These are phyloP conservation scores for Diaporthe helianthi DNA, from an alignment of 2,329 filamentous ascomycete genomes.

Conservation along the genomic window DNA sequence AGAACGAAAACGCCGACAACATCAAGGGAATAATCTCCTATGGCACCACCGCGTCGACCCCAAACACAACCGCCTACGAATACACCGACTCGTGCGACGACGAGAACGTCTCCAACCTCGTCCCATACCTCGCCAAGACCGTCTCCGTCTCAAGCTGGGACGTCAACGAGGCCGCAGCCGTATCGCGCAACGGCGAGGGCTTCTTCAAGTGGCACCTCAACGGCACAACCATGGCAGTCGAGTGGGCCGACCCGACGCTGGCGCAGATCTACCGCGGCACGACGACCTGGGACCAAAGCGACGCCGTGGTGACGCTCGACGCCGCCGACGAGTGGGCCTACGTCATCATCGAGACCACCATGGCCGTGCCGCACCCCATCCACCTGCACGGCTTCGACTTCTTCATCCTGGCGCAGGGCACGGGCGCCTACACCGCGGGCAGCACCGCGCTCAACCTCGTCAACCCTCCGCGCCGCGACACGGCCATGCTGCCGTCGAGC, in stretches of 20 bases:
- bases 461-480: constrained; percentile 58
- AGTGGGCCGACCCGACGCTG: constrained; percentile 56
- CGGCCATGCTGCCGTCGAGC: constrained; percentile 49
- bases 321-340: constrained; percentile 44
- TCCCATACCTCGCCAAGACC: constrained; percentile 45
- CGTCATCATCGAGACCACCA: constrained; percentile 42
- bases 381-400: constrained; percentile 55
- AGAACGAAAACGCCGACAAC: constrained; percentile 48
- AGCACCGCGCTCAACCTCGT: constrained; percentile 43
- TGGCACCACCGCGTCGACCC: constrained; percentile 38
- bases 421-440: constrained; percentile 41
- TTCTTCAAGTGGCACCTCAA: constrained; percentile 59
- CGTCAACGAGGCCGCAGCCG: constrained; percentile 41
- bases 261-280: constrained; percentile 40
- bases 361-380: constrained; percentile 48
- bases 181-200: constrained; percentile 40
- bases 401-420: constrained; percentile 45
- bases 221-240: constrained; percentile 52
- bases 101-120: constrained; percentile 43
- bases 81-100: constrained; percentile 44
- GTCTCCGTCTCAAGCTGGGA: constrained; percentile 42
- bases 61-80: constrained; percentile 30
- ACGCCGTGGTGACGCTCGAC: constrained; percentile 42
- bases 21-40: constrained; percentile 59
- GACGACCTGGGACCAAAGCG: constrained; percentile 39